Conservation (phyloP, 257 asterid genomes). For the Solanum tarapatanum region DNA sequence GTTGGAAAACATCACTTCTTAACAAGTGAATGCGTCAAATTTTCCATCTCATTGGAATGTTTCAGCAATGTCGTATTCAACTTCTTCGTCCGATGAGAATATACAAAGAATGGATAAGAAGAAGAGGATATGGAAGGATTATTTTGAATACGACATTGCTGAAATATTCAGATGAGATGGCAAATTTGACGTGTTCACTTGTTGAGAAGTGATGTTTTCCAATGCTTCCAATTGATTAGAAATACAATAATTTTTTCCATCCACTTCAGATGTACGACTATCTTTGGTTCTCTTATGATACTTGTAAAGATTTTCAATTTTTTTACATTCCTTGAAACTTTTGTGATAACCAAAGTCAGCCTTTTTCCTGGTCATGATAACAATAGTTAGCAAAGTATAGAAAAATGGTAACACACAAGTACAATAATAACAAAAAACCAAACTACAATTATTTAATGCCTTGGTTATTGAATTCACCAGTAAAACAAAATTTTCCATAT, state of each 20-base stretch:
- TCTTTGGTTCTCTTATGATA: conserved; percentile 81
- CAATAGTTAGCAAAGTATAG: neutral
- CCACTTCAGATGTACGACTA: conserved; percentile 62
- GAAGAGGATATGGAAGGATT: conserved; percentile 79
- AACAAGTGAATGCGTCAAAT: neutral
- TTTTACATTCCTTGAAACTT: conserved; percentile 82
- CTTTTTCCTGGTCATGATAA: conserved; percentile 55
- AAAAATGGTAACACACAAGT: neutral
- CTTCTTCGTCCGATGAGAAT: too few species aligned
- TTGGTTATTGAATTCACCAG: conserved; percentile 6
- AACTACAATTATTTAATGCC: neutral
- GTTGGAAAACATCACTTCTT: conserved; percentile 34
- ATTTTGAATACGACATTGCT: conserved; percentile 31
- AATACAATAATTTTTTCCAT: conserved; percentile 74
- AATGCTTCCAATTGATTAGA: conserved; percentile 78
- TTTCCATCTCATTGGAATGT: neutral
- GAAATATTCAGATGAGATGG: conserved; percentile 5
- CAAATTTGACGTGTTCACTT: neutral
- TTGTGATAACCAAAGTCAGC: conserved; percentile 72
- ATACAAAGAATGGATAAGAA: conserved; percentile 2
- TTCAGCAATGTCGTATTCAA: too few species aligned
- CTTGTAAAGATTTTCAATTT: conserved; percentile 81
- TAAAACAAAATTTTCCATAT: neutral
- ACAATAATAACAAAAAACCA: neutral
- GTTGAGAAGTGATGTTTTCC: conserved; percentile 28